phyloP scores from a whole-genome alignment of 768 basidiomycete species.

The Amanita rubescens region DNA sequence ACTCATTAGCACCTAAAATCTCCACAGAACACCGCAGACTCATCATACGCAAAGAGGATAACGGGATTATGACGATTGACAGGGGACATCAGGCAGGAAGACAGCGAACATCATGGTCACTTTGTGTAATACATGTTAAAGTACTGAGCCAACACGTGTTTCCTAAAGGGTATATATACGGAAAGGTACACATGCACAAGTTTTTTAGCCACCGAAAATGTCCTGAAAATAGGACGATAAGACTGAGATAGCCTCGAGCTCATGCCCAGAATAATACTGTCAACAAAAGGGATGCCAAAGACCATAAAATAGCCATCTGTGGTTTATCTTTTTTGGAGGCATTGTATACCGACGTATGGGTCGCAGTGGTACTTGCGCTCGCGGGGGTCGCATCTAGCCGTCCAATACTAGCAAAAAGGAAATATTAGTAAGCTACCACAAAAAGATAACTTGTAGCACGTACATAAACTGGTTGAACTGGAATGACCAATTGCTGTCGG shows the following conservation, averaged over 20 bases:
- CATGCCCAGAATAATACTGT: neutral
- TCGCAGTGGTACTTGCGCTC: neutral
- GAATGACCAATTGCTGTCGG: neutral
- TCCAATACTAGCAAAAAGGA: neutral
- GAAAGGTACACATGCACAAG: no score
- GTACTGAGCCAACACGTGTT: no score
- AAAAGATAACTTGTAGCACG: neutral
- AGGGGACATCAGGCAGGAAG: no score
- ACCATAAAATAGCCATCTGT: neutral
- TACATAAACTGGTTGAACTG: constrained; percentile 2
- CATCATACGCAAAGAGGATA: no score
- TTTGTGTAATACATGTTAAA: no score
- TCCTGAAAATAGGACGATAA: no score
- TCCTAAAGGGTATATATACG: no score
- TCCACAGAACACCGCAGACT: constrained; percentile 17
- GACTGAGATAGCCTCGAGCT: neutral
- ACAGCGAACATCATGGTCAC: no score
- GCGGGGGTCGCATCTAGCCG: neutral
- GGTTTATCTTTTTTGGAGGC: neutral
- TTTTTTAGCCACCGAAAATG: no score
- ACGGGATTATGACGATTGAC: no score
- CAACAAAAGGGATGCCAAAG: neutral
- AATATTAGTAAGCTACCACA: neutral
- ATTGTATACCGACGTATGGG: no score
- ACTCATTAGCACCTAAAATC: no score